phyloP scores from a whole-genome alignment of 2,329 filamentous ascomycete genomes.

The Cladophialophora bantiana region DNA sequence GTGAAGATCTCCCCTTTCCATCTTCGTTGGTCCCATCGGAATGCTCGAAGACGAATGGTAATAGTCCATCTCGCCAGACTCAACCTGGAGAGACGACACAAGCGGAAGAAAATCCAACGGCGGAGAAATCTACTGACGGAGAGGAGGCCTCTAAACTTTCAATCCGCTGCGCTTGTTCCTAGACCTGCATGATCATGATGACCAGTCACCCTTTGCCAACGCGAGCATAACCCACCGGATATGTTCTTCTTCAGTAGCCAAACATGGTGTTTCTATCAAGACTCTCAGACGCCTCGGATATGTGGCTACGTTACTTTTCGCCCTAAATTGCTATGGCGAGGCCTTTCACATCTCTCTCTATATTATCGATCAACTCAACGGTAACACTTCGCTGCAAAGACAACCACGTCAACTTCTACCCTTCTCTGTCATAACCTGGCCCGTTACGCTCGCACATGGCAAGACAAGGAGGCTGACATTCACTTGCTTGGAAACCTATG shows the following conservation, averaged over 20 bases:
- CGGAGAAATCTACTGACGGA: too few species aligned
- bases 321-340: background rate
- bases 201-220: too few species aligned
- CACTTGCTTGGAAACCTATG: background rate
- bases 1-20: too few species aligned
- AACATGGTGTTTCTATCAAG: background rate
- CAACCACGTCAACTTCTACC: background rate
- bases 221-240: background rate
- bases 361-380: slow-evolving; percentile 6
- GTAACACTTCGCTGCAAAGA: background rate
- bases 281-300: background rate
- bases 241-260: background rate
- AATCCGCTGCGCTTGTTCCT: too few species aligned
- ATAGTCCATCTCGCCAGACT: too few species aligned
- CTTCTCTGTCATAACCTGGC: background rate
- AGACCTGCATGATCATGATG: too few species aligned
- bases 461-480: background rate
- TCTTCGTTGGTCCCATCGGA: too few species aligned
- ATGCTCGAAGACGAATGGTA: too few species aligned
- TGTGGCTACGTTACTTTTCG: slow-evolving; percentile 5
- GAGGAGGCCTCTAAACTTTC: too few species aligned
- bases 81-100: too few species aligned
- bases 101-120: too few species aligned
- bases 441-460: background rate
- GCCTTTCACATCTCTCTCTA: background rate